Evolutionary conservation across 768 basidiomycete species (phyloP).

Genomic region (Lentinus brumalis): DNA sequence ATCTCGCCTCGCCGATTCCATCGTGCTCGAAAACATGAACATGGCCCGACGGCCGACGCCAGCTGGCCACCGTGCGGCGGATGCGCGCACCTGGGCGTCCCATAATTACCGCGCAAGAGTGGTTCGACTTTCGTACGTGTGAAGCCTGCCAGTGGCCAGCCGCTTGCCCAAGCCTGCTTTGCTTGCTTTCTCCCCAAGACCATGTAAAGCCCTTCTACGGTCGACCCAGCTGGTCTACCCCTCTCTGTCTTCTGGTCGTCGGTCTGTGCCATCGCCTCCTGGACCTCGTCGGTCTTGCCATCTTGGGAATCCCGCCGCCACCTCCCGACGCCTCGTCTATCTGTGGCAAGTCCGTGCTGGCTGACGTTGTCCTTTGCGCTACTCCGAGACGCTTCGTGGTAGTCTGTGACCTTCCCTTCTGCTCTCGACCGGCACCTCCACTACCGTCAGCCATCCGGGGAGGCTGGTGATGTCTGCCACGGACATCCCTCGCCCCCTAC

Average conservation of each 20-base stretch:
- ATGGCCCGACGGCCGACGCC: neutral
- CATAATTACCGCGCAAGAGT: neutral
- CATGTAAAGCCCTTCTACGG: neutral
- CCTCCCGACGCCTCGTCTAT: no score
- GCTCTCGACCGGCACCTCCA: no score
- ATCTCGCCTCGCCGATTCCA: neutral
- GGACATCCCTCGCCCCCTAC: no score
- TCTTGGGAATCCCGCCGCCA: no score
- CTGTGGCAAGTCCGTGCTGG: no score
- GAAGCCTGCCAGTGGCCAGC: neutral
- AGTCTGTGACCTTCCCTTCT: no score
- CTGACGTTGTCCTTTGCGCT: no score
- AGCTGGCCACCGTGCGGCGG: neutral
- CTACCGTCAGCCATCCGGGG: no score
- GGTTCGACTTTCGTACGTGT: conserved; percentile 2
- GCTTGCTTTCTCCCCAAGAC: neutral
- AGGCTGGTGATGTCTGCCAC: no score
- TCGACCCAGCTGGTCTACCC: neutral
- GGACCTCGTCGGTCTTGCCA: neutral
- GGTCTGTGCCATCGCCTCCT: neutral
- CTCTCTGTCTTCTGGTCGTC: neutral
- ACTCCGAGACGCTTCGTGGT: no score
- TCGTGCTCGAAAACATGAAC: neutral
- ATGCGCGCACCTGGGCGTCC: neutral
- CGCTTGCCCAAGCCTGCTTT: neutral